Evolutionary conservation across 1,139 yeast genomes (phyloP).

Genomic region (Meyerozyma sp.): DNA sequence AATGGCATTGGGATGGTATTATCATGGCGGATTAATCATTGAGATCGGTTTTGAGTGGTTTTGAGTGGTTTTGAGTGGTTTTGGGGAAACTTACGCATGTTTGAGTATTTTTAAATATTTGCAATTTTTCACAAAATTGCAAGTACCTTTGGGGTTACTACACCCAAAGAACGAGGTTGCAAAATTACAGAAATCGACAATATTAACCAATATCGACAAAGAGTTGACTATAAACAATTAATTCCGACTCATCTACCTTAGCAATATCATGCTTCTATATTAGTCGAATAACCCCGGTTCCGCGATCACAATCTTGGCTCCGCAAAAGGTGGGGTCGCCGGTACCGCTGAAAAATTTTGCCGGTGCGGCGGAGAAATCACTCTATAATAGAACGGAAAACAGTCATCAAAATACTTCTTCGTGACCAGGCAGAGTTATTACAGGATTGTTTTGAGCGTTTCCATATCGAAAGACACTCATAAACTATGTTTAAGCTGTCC

Average conservation of each 20-base stretch:
- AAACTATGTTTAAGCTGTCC: slow-evolving; percentile 21
- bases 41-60: not conserved
- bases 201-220: too few species aligned
- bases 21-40: not conserved
- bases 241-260: too few species aligned
- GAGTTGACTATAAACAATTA: too few species aligned
- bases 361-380: not conserved
- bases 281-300: not conserved
- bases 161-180: too few species aligned
- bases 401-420: not conserved
- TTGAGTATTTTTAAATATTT: not conserved
- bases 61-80: not conserved
- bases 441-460: not conserved
- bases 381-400: not conserved
- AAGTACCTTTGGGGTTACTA: not conserved
- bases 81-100: too few species aligned
- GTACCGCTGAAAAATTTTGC: slow-evolving; percentile 2
- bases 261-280: too few species aligned
- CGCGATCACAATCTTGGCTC: not conserved
- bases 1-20: too few species aligned
- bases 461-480: not conserved
- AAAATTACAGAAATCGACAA: too few species aligned
- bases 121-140: not conserved
- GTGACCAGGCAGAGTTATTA: not conserved
- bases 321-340: slow-evolving; percentile 2